phyloP scores from a whole-genome alignment of 2,329 filamentous ascomycete species.

The Orbilia ellipsospora region DNA sequence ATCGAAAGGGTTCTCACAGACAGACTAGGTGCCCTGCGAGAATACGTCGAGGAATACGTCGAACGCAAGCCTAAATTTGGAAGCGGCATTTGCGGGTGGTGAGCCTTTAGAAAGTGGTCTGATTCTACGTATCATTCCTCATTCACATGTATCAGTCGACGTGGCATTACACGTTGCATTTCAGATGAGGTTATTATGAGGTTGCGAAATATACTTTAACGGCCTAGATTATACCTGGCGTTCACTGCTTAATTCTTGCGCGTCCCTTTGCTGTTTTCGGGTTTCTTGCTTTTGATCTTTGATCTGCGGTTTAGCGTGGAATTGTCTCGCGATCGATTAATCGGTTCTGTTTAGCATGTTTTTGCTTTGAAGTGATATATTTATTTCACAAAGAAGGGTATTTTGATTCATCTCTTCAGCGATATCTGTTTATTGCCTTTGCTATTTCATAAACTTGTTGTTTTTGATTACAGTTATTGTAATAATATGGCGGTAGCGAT shows the following conservation, averaged over 20 bases:
- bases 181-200: neutral
- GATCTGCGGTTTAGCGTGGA: conserved; percentile 4
- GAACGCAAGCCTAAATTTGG: conserved; percentile 58
- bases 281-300: conserved; percentile 2
- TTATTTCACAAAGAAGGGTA: neutral
- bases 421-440: neutral
- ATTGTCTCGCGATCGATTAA: neutral
- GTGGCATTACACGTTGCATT: neutral
- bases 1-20: conserved; percentile 56
- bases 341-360: neutral
- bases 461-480: neutral
- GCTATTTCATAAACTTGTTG: neutral
- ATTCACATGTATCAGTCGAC: no score
- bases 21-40: conserved; percentile 56
- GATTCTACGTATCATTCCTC: neutral
- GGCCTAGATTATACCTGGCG: conserved; percentile 8
- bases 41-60: conserved; percentile 59
- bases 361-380: neutral
- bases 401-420: neutral
- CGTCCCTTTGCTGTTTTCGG: neutral
- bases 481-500: neutral
- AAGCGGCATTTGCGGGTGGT: conserved; percentile 53
- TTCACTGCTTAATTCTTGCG: neutral
- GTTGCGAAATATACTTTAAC: neutral
- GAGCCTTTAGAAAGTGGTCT: conserved; percentile 6